Conservation (phyloP, 176 grass and related monocot genomes). For the Puccinellia tenuiflora region DNA sequence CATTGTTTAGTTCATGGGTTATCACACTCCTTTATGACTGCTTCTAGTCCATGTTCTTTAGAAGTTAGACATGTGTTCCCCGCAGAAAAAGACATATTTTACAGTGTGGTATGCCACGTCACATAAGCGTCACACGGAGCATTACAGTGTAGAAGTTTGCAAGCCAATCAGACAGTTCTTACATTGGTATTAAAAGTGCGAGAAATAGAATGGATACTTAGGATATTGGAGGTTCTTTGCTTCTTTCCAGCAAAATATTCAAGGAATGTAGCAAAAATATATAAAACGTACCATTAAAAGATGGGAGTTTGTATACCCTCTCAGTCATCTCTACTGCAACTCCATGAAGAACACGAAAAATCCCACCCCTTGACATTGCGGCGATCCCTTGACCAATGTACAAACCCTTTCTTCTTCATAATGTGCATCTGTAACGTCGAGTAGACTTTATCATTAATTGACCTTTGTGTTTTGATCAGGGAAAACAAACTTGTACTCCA, state of each 20-base stretch:
- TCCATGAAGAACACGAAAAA: constrained; percentile 87
- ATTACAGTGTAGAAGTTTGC: background rate
- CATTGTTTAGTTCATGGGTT: background rate
- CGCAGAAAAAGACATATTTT: background rate
- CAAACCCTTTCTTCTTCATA: constrained; percentile 79
- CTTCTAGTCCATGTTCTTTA: background rate
- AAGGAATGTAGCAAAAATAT: background rate
- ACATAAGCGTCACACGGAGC: background rate
- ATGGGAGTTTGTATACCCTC: constrained; percentile 81
- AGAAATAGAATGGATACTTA: background rate
- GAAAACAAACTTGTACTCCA: background rate
- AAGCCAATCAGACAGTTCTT: background rate
- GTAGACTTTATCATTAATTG: constrained; percentile 22
- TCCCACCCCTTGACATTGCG: constrained; percentile 78
- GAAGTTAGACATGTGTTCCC: background rate
- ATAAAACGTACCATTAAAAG: constrained; percentile 74
- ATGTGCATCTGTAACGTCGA: constrained; percentile 55
- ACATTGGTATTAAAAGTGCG: background rate
- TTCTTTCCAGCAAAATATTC: background rate
- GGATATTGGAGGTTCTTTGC: constrained; percentile 8
- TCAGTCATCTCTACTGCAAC: constrained; percentile 82
- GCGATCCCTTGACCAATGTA: constrained; percentile 84
- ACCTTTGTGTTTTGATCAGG: background rate
- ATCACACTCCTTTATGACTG: background rate
- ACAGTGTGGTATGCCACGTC: background rate